These are phyloP conservation scores for Pythium graminicola DNA, from an alignment of 352 stramenopile genomes.

Conservation along the genomic window DNA sequence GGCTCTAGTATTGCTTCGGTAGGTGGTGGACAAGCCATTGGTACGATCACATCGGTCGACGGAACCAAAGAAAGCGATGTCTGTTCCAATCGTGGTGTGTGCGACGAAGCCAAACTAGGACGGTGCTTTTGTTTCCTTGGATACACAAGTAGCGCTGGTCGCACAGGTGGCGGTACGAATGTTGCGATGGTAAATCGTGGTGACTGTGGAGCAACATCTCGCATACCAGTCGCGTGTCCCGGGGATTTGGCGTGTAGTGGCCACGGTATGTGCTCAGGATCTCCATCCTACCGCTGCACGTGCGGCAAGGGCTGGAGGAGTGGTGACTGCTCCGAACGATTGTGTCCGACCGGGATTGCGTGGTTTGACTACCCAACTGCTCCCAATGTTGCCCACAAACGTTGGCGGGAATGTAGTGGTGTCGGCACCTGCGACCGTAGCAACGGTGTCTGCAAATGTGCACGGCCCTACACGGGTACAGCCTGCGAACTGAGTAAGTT, in stretches of 20 bases:
- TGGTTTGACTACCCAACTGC: conserved; percentile 64
- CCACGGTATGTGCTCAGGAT: conserved; percentile 64
- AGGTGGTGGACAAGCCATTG: conserved; percentile 21
- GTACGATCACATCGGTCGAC: conserved; percentile 33
- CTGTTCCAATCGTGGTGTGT: conserved; percentile 60
- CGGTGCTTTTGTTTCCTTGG: conserved; percentile 54
- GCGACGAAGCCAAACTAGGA: conserved; percentile 50
- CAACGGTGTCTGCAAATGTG: conserved; percentile 64
- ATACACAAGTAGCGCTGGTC: conserved; percentile 61
- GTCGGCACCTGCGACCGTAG: conserved; percentile 63
- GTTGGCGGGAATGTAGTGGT: conserved; percentile 50
- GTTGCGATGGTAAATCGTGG: conserved; percentile 44
- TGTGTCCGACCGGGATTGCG: conserved; percentile 39
- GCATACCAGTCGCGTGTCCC: conserved; percentile 53
- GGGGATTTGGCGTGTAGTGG: conserved; percentile 69
- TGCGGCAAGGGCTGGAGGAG: conserved; percentile 70
- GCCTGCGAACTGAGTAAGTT: conserved; percentile 65
- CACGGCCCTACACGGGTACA: conserved; percentile 52
- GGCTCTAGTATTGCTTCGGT: conserved; percentile 31
- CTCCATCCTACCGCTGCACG: conserved; percentile 45
- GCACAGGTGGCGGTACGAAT: conserved; percentile 37
- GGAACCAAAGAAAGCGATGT: conserved; percentile 63
- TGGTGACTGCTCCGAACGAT: conserved; percentile 71
- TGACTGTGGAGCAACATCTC: conserved; percentile 52
- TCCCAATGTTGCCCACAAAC: conserved; percentile 48